Base-by-base conservation (phyloP, 2,329 filamentous ascomycete genomes). In the Exserohilum rostratum region DNA sequence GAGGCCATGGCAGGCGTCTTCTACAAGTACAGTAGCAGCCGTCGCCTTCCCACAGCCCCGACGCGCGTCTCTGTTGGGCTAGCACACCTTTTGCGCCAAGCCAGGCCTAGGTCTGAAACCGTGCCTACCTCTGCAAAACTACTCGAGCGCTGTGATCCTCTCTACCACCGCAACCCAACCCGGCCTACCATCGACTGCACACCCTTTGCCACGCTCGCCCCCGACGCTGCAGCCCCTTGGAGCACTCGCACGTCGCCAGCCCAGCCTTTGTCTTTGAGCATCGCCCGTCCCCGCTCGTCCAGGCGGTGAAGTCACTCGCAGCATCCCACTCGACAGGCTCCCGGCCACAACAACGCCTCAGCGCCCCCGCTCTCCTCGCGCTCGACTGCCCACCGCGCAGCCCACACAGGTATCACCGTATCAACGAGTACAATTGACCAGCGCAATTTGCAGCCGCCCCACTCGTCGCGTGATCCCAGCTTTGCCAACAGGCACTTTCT, bases 231-330 rank as follows among this genome's bases (percentile, higher is more conserved):
- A 59, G 18, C 63, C 58, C 18, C 54, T 39, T 54, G n/a, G 56
- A 66, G 61, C 57, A 56, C 34, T 51, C 48, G 54, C 55, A 52
- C 56, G 38, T 53, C 59, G 42, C 54, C 59, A 51, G 57, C 60
- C 57, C 61, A 55, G 50, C 59, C 45, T 54, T 44, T 51, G 39
- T 57, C 54, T 54, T 62, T 43, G 59, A 48, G 58, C 56, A 39
- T 46, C 42, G 30, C 30, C 55, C 56, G 57, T 52, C 60, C 50
- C 54, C 50, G 47, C 64, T 61, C 46, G 60, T 60, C 63, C 66
- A 70, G 70, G 72, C 73, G 72, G 72, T 76, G 73, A 76, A 73
- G 64, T 72, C 64, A 64, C 61, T 58, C 61, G 58, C 62, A 66
- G 61, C 67, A 71, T 68, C 65, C 71, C 66, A 67, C 69, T 69